Evolutionary conservation across 2,329 filamentous ascomycete genomes (phyloP).

Genomic region (Colletotrichum eleusines): DNA sequence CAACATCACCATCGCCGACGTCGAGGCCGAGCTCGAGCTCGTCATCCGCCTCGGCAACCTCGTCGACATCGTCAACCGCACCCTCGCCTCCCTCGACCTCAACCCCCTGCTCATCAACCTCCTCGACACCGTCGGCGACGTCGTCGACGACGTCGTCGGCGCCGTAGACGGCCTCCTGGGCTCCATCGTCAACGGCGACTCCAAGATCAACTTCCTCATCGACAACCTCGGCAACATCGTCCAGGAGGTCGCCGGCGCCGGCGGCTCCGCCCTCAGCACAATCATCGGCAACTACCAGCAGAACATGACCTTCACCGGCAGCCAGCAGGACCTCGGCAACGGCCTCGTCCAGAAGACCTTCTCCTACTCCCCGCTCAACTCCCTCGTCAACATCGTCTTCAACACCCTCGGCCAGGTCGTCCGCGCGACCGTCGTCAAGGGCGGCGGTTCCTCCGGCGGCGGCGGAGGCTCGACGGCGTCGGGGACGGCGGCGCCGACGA

Average conservation of each 20-base stretch:
- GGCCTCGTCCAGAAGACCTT: slow-evolving; percentile 64
- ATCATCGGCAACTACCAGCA: slow-evolving; percentile 70
- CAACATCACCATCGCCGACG: slow-evolving; percentile 72
- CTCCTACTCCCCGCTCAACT: slow-evolving; percentile 61
- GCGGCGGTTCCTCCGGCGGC: slow-evolving; percentile 20
- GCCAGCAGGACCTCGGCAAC: slow-evolving; percentile 47
- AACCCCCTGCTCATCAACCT: slow-evolving; percentile 71
- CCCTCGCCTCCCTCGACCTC: slow-evolving; percentile 69
- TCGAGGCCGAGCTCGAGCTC: slow-evolving; percentile 69
- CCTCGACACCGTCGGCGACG: slow-evolving; percentile 64
- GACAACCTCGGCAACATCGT: slow-evolving; percentile 74
- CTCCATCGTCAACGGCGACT: slow-evolving; percentile 67
- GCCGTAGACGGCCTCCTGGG: slow-evolving; percentile 70
- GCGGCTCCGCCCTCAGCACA: slow-evolving; percentile 57
- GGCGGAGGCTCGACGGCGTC: slow-evolving; percentile 28
- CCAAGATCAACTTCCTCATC: slow-evolving; percentile 66
- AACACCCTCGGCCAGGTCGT: slow-evolving; percentile 67
- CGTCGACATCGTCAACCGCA: slow-evolving; percentile 71
- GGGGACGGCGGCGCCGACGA: slow-evolving; percentile 25
- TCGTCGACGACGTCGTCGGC: slow-evolving; percentile 66
- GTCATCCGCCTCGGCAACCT: slow-evolving; percentile 70
- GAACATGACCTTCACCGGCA: slow-evolving; percentile 68
- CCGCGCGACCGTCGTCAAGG: slow-evolving; percentile 56
- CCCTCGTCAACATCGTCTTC: slow-evolving; percentile 67
- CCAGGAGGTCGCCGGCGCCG: slow-evolving; percentile 65